Percentiles rank a stretch among this genome's conserved stretches.
phyloP scores from a whole-genome alignment of 2,329 filamentous ascomycete genomes.

The Clarireedia hainanense region DNA sequence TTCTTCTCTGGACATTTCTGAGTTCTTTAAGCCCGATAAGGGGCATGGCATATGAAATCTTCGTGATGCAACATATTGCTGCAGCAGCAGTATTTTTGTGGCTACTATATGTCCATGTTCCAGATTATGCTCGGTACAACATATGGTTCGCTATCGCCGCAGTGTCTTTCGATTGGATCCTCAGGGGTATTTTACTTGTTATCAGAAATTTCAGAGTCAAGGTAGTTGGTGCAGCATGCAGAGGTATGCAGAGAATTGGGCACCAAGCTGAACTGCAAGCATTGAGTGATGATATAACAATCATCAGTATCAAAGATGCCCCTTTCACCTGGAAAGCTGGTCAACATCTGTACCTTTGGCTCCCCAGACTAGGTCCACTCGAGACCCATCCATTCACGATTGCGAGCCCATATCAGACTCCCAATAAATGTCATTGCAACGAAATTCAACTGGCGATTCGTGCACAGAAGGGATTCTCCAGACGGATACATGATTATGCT shows the following conservation, averaged over 20 bases:
- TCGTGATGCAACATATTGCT: conserved; percentile 59
- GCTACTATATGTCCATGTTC: conserved; percentile 56
- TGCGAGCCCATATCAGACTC: conserved; percentile 44
- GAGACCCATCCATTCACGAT: conserved; percentile 57
- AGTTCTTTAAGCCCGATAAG: conserved; percentile 57
- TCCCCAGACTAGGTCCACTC: conserved; percentile 44
- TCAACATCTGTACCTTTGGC: conserved; percentile 54
- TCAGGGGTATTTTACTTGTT: conserved; percentile 34
- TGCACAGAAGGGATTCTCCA: conserved; percentile 49
- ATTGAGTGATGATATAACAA: conserved; percentile 44
- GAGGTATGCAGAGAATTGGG: conserved; percentile 36
- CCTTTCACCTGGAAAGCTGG: conserved; percentile 52
- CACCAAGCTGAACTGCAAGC: conserved; percentile 43
- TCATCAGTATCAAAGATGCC: conserved; percentile 51
- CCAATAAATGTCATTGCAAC: conserved; percentile 33
- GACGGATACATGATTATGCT: conserved; percentile 42
- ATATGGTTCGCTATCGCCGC: conserved; percentile 59
- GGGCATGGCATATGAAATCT: conserved; percentile 60
- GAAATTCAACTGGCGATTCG: conserved; percentile 53
- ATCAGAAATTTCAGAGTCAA: conserved; percentile 45
- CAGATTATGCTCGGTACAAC: conserved; percentile 49
- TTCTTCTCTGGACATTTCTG: conserved; percentile 58
- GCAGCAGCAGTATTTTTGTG: conserved; percentile 55
- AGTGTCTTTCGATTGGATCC: conserved; percentile 54
- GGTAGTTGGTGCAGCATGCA: conserved; percentile 14